Evolutionary conservation across 2,329 filamentous ascomycete species (phyloP).

Genomic region (Biscogniauxia marginata): DNA sequence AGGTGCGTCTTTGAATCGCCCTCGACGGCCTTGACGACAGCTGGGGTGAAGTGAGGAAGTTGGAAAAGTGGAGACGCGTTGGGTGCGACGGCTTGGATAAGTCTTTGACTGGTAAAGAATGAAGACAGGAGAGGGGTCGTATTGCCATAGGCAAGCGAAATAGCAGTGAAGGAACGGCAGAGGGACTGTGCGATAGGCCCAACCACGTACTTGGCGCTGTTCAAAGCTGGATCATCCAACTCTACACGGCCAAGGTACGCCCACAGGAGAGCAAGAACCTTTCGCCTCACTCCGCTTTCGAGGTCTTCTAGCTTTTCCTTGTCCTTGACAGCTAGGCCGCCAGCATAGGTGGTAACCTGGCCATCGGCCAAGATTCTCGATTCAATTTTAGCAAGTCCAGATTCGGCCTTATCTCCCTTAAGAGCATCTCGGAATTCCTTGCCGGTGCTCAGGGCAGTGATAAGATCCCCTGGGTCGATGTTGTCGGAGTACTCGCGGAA

Average conservation of each 20-base stretch:
- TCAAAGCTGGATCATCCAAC: constrained; percentile 72
- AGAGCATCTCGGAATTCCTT: constrained; percentile 80
- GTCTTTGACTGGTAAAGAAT: constrained; percentile 77
- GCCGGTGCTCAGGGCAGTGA: constrained; percentile 79
- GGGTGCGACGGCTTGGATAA: constrained; percentile 87
- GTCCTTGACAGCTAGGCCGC: constrained; percentile 69
- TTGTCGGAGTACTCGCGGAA: constrained; percentile 91
- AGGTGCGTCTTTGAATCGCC: constrained; percentile 73
- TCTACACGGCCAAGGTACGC: constrained; percentile 89
- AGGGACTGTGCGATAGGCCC: constrained; percentile 83
- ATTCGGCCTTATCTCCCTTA: constrained; percentile 74
- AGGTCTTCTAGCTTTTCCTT: constrained; percentile 73
- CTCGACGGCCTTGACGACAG: constrained; percentile 65
- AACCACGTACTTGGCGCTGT: constrained; percentile 85
- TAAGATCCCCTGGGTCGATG: constrained; percentile 75
- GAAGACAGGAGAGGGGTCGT: constrained; percentile 78
- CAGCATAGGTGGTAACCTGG: constrained; percentile 48
- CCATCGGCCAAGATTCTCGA: constrained; percentile 69
- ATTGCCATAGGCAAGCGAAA: constrained; percentile 83
- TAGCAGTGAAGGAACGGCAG: constrained; percentile 82
- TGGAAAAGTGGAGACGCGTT: constrained; percentile 85
- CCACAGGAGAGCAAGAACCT: constrained; percentile 88
- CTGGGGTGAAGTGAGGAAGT: constrained; percentile 79
- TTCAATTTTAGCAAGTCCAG: constrained; percentile 79
- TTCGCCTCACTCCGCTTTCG: constrained; percentile 77